phyloP scores from a whole-genome alignment of 768 basidiomycete species.

The Exidia glandulosa region DNA sequence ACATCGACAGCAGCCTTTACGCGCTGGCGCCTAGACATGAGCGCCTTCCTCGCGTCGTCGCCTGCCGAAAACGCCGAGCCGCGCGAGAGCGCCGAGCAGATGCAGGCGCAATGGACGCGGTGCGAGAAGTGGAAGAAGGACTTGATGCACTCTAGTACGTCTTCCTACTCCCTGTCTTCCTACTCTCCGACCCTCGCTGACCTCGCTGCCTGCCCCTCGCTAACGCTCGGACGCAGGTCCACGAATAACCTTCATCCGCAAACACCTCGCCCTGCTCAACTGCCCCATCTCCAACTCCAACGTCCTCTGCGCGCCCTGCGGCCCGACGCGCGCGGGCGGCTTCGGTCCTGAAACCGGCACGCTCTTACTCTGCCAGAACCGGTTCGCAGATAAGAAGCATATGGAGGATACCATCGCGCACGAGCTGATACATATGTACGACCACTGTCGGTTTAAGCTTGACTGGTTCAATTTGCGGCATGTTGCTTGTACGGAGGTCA shows the following conservation, averaged over 20 bases:
- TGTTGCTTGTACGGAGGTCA: slow-evolving; percentile 94
- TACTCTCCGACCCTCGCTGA: too few species aligned
- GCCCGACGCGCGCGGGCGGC: slow-evolving; percentile 61
- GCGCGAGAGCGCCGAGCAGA: too few species aligned
- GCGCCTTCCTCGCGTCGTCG: too few species aligned
- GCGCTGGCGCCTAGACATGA: too few species aligned
- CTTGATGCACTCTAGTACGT: too few species aligned
- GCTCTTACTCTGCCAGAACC: slow-evolving; percentile 76
- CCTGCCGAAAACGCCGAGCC: too few species aligned
- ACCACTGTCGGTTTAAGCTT: slow-evolving; percentile 89
- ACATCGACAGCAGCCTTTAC: too few species aligned
- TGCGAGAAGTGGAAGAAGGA: too few species aligned
- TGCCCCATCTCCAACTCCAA: slow-evolving; percentile 61
- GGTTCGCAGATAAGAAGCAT: slow-evolving; percentile 69
- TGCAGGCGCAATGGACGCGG: too few species aligned
- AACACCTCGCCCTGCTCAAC: slow-evolving; percentile 71
- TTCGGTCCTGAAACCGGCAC: slow-evolving; percentile 70
- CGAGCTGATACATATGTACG: slow-evolving; percentile 91
- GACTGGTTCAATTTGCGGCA: slow-evolving; percentile 85
- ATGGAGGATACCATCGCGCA: slow-evolving; percentile 92
- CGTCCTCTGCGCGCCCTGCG: slow-evolving; percentile 79
- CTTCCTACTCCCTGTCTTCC: too few species aligned
- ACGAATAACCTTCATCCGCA: slow-evolving; percentile 91
- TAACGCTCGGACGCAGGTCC: too few species aligned
- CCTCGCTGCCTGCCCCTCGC: too few species aligned